These are phyloP conservation scores for Fusarium graminum DNA, from an alignment of 2,329 filamentous ascomycete genomes.

Conservation along the genomic window DNA sequence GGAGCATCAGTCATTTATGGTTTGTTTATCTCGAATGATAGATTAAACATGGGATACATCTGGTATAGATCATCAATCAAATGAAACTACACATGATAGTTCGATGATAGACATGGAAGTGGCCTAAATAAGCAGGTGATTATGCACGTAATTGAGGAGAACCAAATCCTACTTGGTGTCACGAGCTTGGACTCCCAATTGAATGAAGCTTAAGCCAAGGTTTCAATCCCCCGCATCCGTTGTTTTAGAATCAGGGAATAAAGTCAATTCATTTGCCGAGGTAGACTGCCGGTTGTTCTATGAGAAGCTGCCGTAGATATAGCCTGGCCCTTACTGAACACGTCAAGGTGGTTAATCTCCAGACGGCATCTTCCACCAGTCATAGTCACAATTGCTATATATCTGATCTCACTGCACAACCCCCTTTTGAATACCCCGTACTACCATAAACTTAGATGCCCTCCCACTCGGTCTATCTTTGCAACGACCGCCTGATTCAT, in stretches of 20 bases:
- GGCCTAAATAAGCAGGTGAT: constrained; percentile 23
- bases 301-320: not conserved
- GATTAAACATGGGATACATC: not conserved
- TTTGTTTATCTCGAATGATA: not conserved
- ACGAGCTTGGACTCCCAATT: not conserved
- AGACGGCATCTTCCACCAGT: not conserved
- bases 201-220: not conserved
- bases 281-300: not conserved
- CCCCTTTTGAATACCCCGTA: not conserved
- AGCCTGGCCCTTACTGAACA: not conserved
- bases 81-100: constrained; percentile 6
- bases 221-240: constrained; percentile 18
- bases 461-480: constrained; percentile 43
- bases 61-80: not conserved
- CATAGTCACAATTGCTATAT: not conserved
- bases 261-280: constrained; percentile 8
- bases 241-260: not conserved
- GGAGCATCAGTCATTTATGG: not conserved
- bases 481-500: constrained; percentile 34
- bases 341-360: not conserved
- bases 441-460: constrained; percentile 2
- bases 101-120: constrained; percentile 20
- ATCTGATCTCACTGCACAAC: constrained; percentile 4
- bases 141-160: constrained; percentile 23
- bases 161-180: constrained; percentile 23